Conservation (phyloP, 1,284 basidiomycete genomes). For the Volvariella volvacea region DNA sequence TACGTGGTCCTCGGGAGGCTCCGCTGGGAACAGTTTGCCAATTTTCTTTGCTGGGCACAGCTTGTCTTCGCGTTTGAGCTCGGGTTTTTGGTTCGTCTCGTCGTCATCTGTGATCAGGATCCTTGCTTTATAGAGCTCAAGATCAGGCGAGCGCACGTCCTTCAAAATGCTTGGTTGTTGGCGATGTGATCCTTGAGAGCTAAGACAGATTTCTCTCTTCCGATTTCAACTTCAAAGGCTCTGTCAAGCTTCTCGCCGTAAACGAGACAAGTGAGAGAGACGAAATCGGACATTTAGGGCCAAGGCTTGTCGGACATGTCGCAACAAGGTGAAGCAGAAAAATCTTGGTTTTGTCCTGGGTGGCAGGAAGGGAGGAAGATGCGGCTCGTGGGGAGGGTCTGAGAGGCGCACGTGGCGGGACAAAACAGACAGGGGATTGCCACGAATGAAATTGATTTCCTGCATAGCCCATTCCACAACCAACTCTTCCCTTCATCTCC, state of each 20-base stretch:
- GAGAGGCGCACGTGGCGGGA: not conserved
- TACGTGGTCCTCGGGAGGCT: not conserved
- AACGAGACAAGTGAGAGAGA: not conserved
- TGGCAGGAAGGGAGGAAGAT: too few species aligned
- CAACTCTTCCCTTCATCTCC: not conserved
- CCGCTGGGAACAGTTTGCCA: not conserved
- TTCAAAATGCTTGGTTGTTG: not conserved
- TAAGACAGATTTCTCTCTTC: not conserved
- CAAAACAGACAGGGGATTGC: not conserved
- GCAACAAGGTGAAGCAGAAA: too few species aligned
- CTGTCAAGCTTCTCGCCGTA: not conserved
- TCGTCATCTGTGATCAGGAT: not conserved
- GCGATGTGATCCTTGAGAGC: not conserved
- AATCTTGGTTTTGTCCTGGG: too few species aligned
- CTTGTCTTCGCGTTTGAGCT: not conserved
- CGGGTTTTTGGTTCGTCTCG: not conserved
- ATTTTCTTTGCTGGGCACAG: not conserved
- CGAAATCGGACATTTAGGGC: not conserved
- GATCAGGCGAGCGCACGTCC: not conserved
- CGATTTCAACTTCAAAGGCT: too few species aligned
- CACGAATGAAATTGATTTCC: not conserved
- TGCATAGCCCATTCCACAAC: not conserved
- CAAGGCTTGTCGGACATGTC: too few species aligned
- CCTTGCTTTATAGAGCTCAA: not conserved
- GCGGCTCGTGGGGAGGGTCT: not conserved